Conservation (phyloP, 2,329 filamentous ascomycete genomes). For the Thielaviopsis ethacetica region DNA sequence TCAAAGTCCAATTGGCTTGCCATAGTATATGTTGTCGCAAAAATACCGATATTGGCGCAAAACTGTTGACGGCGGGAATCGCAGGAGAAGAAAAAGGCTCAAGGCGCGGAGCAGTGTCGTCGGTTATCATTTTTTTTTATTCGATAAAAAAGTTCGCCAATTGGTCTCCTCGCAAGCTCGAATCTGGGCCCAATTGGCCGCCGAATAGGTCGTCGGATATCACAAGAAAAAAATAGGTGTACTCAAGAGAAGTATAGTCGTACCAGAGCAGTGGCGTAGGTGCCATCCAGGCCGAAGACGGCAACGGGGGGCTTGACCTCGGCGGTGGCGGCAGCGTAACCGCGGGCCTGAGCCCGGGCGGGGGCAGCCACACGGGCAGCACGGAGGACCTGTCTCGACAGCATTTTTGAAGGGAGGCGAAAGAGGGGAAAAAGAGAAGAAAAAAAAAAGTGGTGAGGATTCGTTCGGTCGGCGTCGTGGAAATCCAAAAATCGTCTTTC, state of each 20-base stretch:
- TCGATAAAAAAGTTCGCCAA: background rate
- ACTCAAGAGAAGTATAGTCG: constrained; percentile 20
- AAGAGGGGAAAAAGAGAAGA: constrained; percentile 4
- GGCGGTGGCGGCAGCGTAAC: constrained; percentile 63
- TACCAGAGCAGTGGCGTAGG: constrained; percentile 98
- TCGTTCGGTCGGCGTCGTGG: constrained; percentile 13
- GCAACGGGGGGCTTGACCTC: constrained; percentile 69
- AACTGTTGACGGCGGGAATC: background rate
- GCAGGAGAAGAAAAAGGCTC: background rate
- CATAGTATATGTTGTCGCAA: background rate
- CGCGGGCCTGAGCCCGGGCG: constrained; percentile 46
- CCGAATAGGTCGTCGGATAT: background rate
- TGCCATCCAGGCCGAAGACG: constrained; percentile 91
- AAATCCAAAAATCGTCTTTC: constrained; percentile 12
- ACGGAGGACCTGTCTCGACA: constrained; percentile 42
- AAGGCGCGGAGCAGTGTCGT: background rate
- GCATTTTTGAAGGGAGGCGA: constrained; percentile 23
- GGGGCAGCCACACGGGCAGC: constrained; percentile 45
- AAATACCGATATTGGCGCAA: background rate
- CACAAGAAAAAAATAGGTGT: background rate
- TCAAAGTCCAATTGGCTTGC: background rate
- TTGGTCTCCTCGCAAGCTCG: background rate
- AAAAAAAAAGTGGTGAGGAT: background rate
- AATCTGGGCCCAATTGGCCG: background rate
- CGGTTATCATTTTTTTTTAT: background rate